Percentiles rank a stretch among this genome's conserved stretches.
Conservation (phyloP, 495 filamentous ascomycete genomes). For the Glutinoglossum americanum region DNA sequence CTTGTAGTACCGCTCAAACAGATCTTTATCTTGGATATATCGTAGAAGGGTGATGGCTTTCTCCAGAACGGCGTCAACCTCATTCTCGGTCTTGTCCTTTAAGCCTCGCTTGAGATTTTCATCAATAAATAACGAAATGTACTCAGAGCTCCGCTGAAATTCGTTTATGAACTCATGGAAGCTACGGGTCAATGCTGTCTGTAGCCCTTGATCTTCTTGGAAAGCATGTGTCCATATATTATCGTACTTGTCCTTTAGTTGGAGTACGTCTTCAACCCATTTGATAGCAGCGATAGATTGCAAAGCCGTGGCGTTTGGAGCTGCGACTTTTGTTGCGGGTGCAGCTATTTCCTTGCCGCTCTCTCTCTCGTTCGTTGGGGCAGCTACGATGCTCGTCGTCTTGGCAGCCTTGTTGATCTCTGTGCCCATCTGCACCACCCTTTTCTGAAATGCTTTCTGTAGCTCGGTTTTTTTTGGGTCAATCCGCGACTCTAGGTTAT, state of each 20-base stretch:
- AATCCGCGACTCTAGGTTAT: conserved; percentile 53
- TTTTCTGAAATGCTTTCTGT: conserved; percentile 41
- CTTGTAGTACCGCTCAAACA: conserved; percentile 96
- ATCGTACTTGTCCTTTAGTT: conserved; percentile 80
- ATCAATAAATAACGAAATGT: conserved; percentile 90
- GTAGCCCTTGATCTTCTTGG: conserved; percentile 47
- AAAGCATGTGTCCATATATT: conserved; percentile 49
- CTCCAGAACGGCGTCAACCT: conserved; percentile 72
- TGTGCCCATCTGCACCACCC: conserved; percentile 58
- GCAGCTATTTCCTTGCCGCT: conserved; percentile 26
- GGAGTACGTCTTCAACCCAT: conserved; percentile 84
- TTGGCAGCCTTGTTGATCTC: conserved; percentile 56
- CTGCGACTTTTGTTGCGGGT: conserved; percentile 18
- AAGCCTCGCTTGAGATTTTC: conserved; percentile 88
- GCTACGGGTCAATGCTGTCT: conserved; percentile 61
- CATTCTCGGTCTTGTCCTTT: conserved; percentile 74
- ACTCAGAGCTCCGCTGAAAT: conserved; percentile 66
- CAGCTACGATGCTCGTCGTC: conserved; percentile 22
- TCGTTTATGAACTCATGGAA: conserved; percentile 82
- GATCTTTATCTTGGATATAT: conserved; percentile 77
- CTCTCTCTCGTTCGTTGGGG: conserved; percentile 18
- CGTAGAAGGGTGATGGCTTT: conserved; percentile 74
- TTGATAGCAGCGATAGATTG: conserved; percentile 69
- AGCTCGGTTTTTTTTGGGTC: conserved; percentile 54
- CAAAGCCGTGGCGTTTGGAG: conserved; percentile 28